These are phyloP conservation scores for Peronospora farinosa DNA, from an alignment of 352 stramenopile genomes.

Conservation along the genomic window DNA sequence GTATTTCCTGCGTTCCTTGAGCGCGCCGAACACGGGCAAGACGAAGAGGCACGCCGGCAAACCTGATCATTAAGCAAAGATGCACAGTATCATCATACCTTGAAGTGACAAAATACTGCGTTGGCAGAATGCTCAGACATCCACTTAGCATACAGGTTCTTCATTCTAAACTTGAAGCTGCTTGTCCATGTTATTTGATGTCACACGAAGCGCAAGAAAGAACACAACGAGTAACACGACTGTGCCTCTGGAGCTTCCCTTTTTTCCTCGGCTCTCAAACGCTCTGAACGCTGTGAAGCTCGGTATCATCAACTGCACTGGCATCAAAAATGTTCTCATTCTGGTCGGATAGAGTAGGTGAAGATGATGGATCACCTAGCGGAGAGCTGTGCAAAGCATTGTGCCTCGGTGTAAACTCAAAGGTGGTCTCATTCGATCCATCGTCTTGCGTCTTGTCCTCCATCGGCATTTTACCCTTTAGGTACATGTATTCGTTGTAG, in stretches of 20 bases:
- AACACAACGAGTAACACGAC: conserved; percentile 1
- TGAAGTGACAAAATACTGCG: not conserved
- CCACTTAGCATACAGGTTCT: no score
- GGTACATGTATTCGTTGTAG: conserved; percentile 79
- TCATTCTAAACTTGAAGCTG: not conserved
- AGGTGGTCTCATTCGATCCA: conserved; percentile 62
- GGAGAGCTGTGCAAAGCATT: conserved; percentile 48
- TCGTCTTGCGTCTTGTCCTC: conserved; percentile 49
- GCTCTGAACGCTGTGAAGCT: conserved; percentile 32
- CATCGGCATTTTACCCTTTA: conserved; percentile 69
- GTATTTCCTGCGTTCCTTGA: no score
- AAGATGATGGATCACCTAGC: conserved; percentile 15
- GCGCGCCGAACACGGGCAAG: no score
- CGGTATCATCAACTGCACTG: conserved; percentile 27
- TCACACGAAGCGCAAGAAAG: not conserved
- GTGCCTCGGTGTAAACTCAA: conserved; percentile 63
- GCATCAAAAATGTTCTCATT: conserved; percentile 26
- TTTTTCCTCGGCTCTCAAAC: conserved; percentile 18
- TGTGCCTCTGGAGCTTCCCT: not conserved
- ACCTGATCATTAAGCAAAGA: no score
- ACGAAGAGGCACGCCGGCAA: no score
- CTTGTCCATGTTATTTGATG: conserved; percentile 6
- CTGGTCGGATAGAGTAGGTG: conserved; percentile 9
- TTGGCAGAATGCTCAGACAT: no score
- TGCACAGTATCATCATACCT: not conserved